phyloP scores from a whole-genome alignment of 148 eudicot species.

The Limonium bicolor region DNA sequence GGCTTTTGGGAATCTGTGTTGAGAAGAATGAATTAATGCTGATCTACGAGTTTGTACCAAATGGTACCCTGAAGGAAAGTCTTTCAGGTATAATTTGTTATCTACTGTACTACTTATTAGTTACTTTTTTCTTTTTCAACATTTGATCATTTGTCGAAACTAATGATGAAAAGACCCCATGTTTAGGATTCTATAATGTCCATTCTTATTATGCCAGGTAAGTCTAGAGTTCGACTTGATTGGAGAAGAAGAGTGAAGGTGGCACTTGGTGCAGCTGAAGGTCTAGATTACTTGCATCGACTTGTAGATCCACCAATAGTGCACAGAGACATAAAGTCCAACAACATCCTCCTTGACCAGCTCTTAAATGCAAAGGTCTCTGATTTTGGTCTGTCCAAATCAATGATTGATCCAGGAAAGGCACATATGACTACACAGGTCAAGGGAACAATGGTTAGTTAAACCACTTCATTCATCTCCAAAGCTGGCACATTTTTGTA shows the following conservation, averaged over 20 bases:
- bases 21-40: conserved; percentile 67
- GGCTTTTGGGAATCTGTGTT: conserved; percentile 70
- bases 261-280: conserved; percentile 53
- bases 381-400: conserved; percentile 62
- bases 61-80: conserved; percentile 61
- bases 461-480: not conserved
- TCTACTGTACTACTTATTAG: too few species aligned
- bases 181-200: not conserved
- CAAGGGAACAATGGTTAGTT: conserved; percentile 60
- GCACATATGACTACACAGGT: conserved; percentile 48
- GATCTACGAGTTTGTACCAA: conserved; percentile 61
- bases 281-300: conserved; percentile 47
- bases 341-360: conserved; percentile 47
- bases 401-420: conserved; percentile 24
- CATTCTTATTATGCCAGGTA: conserved; percentile 20
- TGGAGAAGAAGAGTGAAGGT: conserved; percentile 45
- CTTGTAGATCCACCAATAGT: conserved; percentile 62
- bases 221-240: conserved; percentile 32
- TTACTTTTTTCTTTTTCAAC: not conserved
- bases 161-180: not conserved
- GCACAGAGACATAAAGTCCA: conserved; percentile 48
- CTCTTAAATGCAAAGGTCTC: conserved; percentile 57
- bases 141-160: not conserved
- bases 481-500: not conserved
- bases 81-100: conserved; percentile 35